A percentile compares a stretch with the other conserved stretches of the same genome.
These are phyloP conservation scores for Apiospora koreana DNA, from an alignment of 2,329 filamentous ascomycete genomes.

Conservation along the genomic window DNA sequence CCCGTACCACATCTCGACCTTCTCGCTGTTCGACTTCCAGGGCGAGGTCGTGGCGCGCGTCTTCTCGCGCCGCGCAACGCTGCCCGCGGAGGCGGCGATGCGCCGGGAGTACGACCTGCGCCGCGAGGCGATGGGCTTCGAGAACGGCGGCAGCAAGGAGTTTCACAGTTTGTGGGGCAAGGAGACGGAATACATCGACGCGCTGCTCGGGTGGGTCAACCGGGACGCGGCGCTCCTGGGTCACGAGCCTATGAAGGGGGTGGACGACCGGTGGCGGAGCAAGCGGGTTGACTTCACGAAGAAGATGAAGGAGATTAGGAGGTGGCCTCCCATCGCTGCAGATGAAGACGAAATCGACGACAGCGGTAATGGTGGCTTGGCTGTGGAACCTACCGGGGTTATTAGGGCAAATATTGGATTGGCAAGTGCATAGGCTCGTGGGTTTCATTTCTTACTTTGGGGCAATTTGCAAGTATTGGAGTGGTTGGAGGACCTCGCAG, in stretches of 20 bases:
- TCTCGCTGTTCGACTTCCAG: constrained; percentile 71
- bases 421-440: background rate
- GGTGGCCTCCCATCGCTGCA: background rate
- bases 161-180: constrained; percentile 38
- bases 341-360: background rate
- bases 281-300: background rate
- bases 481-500: background rate
- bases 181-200: constrained; percentile 35
- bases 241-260: constrained; percentile 29
- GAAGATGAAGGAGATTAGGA: background rate
- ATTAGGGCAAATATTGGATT: background rate
- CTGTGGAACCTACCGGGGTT: too few relatives aligned
- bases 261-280: constrained; percentile 33
- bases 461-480: background rate
- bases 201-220: constrained; percentile 32
- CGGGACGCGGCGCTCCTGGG: constrained; percentile 21
- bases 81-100: constrained; percentile 43
- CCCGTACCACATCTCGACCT: constrained; percentile 67
- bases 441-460: too few relatives aligned
- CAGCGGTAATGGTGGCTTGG: background rate
- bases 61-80: constrained; percentile 46
- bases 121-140: constrained; percentile 14
- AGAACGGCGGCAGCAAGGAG: constrained; percentile 27
- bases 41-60: constrained; percentile 61
- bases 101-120: constrained; percentile 33